Evolutionary conservation across 352 stramenopile genomes (phyloP).

Genomic region (Globisporangium cederbergense): DNA sequence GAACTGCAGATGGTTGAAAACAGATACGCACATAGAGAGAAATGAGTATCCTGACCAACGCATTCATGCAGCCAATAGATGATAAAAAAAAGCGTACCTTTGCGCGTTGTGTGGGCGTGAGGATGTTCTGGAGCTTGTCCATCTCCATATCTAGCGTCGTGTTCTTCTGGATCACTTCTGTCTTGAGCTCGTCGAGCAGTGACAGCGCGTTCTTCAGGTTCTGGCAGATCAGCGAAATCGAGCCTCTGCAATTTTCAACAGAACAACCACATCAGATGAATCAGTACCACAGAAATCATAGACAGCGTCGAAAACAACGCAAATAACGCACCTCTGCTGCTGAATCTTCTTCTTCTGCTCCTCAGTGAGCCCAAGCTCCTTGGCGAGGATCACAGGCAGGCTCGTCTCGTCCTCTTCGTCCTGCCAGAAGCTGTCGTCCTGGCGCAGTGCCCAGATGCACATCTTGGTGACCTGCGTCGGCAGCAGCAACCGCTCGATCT

Average conservation of each 20-base stretch:
- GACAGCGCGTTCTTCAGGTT: conserved; percentile 86
- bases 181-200: conserved; percentile 88
- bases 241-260: conserved; percentile 21
- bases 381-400: conserved; percentile 88
- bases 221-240: conserved; percentile 81
- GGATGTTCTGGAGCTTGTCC: conserved; percentile 91
- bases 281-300: neutral
- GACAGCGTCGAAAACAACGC: neutral
- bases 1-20: conserved; percentile 50
- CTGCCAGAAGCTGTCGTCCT: conserved; percentile 89
- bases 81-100: conserved; percentile 45
- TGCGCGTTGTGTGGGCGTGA: conserved; percentile 91
- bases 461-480: conserved; percentile 94
- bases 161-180: conserved; percentile 88
- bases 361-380: conserved; percentile 86
- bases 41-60: neutral
- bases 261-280: conserved; percentile 6
- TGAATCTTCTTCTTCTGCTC: conserved; percentile 93
- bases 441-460: conserved; percentile 89
- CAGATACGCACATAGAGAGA: neutral
- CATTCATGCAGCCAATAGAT: neutral
- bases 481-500: conserved; percentile 92
- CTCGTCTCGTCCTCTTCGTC: conserved; percentile 87
- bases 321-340: conserved; percentile 69
- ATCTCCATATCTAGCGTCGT: conserved; percentile 93